phyloP scores from a whole-genome alignment of 1,139 yeast species.

The Sugiyamaella paludigena region DNA sequence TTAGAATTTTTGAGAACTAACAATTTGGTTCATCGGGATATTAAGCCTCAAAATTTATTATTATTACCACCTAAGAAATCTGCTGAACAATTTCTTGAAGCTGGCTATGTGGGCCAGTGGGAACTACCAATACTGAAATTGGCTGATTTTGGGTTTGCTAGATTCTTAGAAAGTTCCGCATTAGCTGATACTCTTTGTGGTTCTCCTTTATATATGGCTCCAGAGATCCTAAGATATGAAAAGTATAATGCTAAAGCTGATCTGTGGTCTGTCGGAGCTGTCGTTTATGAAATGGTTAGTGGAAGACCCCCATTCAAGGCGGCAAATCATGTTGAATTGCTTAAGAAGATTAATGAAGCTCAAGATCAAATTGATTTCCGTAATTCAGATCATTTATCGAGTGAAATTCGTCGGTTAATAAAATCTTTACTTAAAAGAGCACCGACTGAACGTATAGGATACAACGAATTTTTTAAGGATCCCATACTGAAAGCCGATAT shows the following conservation, averaged over 20 bases:
- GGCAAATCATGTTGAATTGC: constrained; percentile 82
- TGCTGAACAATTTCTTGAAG: constrained; percentile 53
- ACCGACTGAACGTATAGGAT: constrained; percentile 85
- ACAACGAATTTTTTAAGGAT: constrained; percentile 72
- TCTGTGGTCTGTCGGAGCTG: constrained; percentile 97
- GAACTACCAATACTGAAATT: constrained; percentile 86
- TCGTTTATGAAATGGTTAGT: constrained; percentile 87
- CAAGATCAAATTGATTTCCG: constrained; percentile 80
- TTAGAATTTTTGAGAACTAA: constrained; percentile 74
- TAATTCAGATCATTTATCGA: constrained; percentile 46
- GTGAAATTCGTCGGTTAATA: constrained; percentile 65
- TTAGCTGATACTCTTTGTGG: constrained; percentile 98
- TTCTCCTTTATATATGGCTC: constrained; percentile 97
- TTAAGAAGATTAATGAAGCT: constrained; percentile 77
- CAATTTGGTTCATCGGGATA: constrained; percentile 88
- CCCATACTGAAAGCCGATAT: constrained; percentile 51
- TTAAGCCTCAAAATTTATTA: constrained; percentile 88
- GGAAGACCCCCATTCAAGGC: constrained; percentile 97
- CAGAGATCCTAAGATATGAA: constrained; percentile 90
- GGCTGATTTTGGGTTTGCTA: constrained; percentile 97
- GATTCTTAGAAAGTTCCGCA: constrained; percentile 86
- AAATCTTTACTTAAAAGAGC: constrained; percentile 74
- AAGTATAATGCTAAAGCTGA: constrained; percentile 97
- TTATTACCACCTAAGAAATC: constrained; percentile 74
- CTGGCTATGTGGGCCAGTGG: constrained; percentile 72